A percentile compares a stretch with the other conserved stretches of the same genome.
Evolutionary conservation across 768 basidiomycete genomes (phyloP).

Genomic region (Filobasidium wieringae): DNA sequence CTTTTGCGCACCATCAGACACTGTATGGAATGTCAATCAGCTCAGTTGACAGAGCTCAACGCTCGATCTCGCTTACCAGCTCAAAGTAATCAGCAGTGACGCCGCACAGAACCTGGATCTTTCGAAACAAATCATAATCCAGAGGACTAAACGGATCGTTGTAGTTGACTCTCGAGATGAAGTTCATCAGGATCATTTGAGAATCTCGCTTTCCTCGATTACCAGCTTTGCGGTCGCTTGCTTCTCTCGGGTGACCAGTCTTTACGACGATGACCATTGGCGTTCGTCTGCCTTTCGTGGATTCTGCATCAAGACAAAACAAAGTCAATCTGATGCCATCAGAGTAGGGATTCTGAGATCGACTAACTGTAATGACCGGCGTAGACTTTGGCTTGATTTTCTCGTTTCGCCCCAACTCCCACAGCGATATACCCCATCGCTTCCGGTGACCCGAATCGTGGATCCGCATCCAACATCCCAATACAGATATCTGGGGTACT

Average conservation of each 20-base stretch:
- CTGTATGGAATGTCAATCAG: neutral
- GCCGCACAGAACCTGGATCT: conserved; percentile 93
- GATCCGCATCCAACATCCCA: conserved; percentile 76
- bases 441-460: conserved; percentile 85
- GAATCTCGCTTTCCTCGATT: conserved; percentile 98
- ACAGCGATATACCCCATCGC: conserved; percentile 91
- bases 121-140: conserved; percentile 95
- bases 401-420: conserved; percentile 72
- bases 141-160: conserved; percentile 97
- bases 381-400: conserved; percentile 96
- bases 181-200: conserved; percentile 98
- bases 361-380: conserved; percentile 96
- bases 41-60: too few species aligned
- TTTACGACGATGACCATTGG: conserved; percentile 92
- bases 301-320: conserved; percentile 14
- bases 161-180: conserved; percentile 97
- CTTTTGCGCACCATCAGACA: neutral
- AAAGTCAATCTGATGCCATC: neutral
- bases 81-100: conserved; percentile 98
- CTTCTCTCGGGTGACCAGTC: conserved; percentile 82
- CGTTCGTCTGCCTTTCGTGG: conserved; percentile 60
- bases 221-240: conserved; percentile 83
- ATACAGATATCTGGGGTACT: conserved; percentile 98
- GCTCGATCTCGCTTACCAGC: conserved; percentile 56
- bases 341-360: neutral